Evolutionary conservation across 83 land plant species (phyloP), one percentile per base, ranked within the genome.

Genomic region (Thuja plicata): DNA sequence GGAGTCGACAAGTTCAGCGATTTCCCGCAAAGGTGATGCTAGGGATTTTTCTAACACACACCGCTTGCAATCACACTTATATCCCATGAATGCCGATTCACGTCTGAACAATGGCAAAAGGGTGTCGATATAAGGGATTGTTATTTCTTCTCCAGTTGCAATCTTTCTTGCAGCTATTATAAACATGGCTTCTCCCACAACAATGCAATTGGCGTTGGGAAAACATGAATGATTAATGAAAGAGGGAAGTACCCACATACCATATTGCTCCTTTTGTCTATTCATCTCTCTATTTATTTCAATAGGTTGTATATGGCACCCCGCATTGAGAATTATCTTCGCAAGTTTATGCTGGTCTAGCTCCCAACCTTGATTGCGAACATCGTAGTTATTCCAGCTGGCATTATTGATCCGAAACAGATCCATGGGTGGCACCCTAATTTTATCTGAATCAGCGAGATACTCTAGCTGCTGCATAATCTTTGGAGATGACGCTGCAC

Each of bases 171-270:
- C 52, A 0, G 92, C 90, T 52, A 88, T 62, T 35, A 86, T 82
- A 48, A 91, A 73, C 92, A 91, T 88, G 3, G 92, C 90, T 35
- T 88, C 85, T 30, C 91, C 89, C 35, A 90, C 87, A 15, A 85
- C 84, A 0, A 88, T 43, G 27, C 87, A 62, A 37, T 80, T 76
- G 9, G 87, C 77, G 34, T 90, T 90, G 9, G 89, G 88, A 12
- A 32, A 24, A 54, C 91, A 88, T 0, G 90, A 88, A 62, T 91
- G 88, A 50, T 91, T 91, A 24, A 91, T 88, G 41, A 91, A 88
- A 10, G 85, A 90, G 4, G 91, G 86, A 1, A 88, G 85, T 48
- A 46, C 40, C 91, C 89, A 88, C 8, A 90, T 5, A 11, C 89
- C 89, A 35, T 66, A 27, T 66, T 8, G 30, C 71, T 82, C 13